Percentiles rank a stretch among this genome's conserved stretches.
phyloP scores from a whole-genome alignment of 441 rosid genomes.

The Lepidium campestre region DNA sequence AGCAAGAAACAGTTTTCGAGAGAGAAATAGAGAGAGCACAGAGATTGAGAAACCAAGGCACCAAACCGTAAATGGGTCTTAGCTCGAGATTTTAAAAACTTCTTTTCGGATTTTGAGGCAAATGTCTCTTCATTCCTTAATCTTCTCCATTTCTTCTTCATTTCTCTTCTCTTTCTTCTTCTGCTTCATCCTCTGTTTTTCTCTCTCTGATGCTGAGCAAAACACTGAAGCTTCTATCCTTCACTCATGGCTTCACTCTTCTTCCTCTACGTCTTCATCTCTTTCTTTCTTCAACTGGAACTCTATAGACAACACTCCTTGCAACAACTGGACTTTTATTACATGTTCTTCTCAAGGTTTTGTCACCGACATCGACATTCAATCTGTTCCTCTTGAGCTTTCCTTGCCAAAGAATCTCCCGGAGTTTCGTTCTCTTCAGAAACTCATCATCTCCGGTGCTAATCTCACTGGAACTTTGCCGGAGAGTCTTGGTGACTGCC shows the following conservation, averaged over 20 bases:
- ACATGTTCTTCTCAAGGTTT: conserved; percentile 64
- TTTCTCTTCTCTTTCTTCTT: conserved; percentile 18
- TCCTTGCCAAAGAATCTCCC: conserved; percentile 57
- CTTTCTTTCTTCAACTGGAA: conserved; percentile 60
- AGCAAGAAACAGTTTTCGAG: conserved; percentile 44
- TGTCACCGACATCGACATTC: conserved; percentile 61
- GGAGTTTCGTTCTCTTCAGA: conserved; percentile 41
- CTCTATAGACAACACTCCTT: conserved; percentile 52
- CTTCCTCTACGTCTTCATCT: conserved; percentile 39
- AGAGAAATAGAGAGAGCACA: conserved; percentile 32
- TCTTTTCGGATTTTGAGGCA: conserved; percentile 66
- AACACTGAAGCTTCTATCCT: conserved; percentile 61
- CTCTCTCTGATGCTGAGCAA: conserved; percentile 33
- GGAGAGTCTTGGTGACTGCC: conserved; percentile 42
- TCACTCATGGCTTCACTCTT: conserved; percentile 72
- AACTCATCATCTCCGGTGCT: conserved; percentile 56
- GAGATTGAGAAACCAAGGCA: conserved; percentile 41
- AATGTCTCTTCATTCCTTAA: conserved; percentile 47
- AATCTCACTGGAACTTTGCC: conserved; percentile 77
- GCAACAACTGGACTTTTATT: conserved; percentile 70
- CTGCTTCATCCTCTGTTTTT: conserved; percentile 25
- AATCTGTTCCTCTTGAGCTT: conserved; percentile 49
- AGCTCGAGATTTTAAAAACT: conserved; percentile 55
- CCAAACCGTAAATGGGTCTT: conserved; percentile 52
- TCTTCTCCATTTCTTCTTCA: conserved; percentile 6